These are phyloP conservation scores for Chlamydomonas asymmetrica DNA, from an alignment of 139 green algal genomes.

Conservation along the genomic window DNA sequence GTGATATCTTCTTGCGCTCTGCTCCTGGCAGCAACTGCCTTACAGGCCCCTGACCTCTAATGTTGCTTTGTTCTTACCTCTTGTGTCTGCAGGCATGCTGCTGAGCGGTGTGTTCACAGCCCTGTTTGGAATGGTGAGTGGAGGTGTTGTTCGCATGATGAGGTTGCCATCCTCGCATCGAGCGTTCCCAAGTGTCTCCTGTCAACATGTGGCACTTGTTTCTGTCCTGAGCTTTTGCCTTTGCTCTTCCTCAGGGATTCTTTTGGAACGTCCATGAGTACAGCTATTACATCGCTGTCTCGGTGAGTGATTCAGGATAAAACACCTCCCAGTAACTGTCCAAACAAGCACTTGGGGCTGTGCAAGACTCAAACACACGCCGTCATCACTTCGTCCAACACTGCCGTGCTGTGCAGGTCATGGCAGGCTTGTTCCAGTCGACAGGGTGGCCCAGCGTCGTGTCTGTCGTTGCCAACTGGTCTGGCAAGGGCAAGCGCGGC, in stretches of 20 bases:
- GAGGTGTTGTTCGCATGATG: no score
- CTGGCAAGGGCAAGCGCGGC: conserved; percentile 89
- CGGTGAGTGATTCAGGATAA: conserved; percentile 38
- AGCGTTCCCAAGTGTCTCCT: no score
- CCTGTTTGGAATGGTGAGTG: conserved; percentile 78
- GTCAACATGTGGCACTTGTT: no score
- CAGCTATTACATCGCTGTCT: conserved; percentile 79
- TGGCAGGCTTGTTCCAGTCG: conserved; percentile 83
- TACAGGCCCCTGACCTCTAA: no score
- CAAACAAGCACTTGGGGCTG: no score
- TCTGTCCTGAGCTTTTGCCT: no score
- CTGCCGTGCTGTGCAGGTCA: conserved; percentile 38
- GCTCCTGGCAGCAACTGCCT: no score
- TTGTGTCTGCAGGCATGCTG: conserved; percentile 76
- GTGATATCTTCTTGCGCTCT: neutral
- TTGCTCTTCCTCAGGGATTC: conserved; percentile 60
- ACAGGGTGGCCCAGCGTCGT: conserved; percentile 95
- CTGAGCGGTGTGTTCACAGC: conserved; percentile 69
- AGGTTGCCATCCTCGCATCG: no score
- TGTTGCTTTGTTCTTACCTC: no score
- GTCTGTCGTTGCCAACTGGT: conserved; percentile 93
- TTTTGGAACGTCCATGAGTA: conserved; percentile 87
- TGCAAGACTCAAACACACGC: no score
- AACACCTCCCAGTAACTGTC: no score
- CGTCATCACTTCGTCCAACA: no score